Conservation (phyloP, 345 rosid genomes). For the Bretschneidera sinensis region DNA sequence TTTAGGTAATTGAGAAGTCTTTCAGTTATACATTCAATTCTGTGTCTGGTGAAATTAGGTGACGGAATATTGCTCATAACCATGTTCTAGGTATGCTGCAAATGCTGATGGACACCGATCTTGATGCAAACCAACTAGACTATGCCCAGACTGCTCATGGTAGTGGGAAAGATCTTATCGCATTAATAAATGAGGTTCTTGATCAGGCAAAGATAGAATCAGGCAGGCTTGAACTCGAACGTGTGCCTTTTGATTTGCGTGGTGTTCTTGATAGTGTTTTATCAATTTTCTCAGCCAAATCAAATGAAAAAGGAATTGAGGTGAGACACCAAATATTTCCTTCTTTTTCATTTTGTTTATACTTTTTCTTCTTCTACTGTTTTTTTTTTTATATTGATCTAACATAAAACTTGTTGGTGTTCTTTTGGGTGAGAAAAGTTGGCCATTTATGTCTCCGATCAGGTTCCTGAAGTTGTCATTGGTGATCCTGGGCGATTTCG, state of each 20-base stretch:
- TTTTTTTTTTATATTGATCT: neutral
- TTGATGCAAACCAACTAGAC: slow-evolving; percentile 71
- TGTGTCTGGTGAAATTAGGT: slow-evolving; percentile 8
- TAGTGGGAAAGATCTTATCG: slow-evolving; percentile 83
- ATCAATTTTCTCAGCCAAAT: slow-evolving; percentile 67
- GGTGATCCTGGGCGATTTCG: slow-evolving; percentile 87
- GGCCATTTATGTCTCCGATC: slow-evolving; percentile 76
- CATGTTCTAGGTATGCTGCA: slow-evolving; percentile 75
- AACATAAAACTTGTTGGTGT: neutral
- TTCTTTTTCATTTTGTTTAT: neutral
- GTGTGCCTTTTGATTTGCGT: slow-evolving; percentile 78
- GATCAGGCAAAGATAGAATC: slow-evolving; percentile 99
- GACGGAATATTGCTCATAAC: slow-evolving; percentile 11
- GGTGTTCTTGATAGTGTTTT: slow-evolving; percentile 68
- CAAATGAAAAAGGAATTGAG: slow-evolving; percentile 76
- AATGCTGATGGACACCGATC: slow-evolving; percentile 88
- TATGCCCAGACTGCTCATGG: slow-evolving; percentile 83
- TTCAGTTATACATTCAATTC: slow-evolving; percentile 2
- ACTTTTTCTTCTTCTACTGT: neutral
- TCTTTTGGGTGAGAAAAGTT: slow-evolving; percentile 45
- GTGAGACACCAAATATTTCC: slow-evolving; percentile 26
- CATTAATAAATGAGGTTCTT: slow-evolving; percentile 82
- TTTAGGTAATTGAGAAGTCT: slow-evolving; percentile 40
- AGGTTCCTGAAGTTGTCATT: slow-evolving; percentile 70
- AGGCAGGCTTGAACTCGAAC: slow-evolving; percentile 85